phyloP scores from a whole-genome alignment of 208 protist genomes.

The Herpetomonas samuelpessoai region DNA sequence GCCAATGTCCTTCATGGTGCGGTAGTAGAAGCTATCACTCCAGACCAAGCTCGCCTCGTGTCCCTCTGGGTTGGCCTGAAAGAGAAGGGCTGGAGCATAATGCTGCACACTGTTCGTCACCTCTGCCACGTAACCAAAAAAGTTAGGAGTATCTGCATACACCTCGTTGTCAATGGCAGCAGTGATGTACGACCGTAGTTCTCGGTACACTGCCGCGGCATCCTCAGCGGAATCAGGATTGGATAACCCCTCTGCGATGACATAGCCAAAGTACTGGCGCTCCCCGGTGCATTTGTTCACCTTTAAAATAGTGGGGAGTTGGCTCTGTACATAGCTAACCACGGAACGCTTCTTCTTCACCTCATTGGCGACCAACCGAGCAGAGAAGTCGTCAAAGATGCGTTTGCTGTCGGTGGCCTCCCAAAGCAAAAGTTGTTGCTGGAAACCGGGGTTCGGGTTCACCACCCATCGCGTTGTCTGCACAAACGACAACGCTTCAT shows the following conservation, averaged over 20 bases:
- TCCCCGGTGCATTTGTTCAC: conserved; percentile 52
- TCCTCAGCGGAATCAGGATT: conserved; percentile 12
- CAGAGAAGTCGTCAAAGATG: conserved; percentile 53
- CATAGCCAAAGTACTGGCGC: conserved; percentile 56
- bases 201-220: conserved; percentile 28
- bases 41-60: conserved; percentile 10
- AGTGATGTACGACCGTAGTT: conserved; percentile 38
- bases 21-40: conserved; percentile 65
- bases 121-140: conserved; percentile 77
- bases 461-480: conserved; percentile 51
- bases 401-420: conserved; percentile 40
- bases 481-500: conserved; percentile 60
- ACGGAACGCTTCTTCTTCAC: conserved; percentile 36
- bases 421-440: conserved; percentile 60
- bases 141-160: conserved; percentile 75
- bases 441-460: conserved; percentile 79
- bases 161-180: conserved; percentile 51
- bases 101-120: conserved; percentile 44
- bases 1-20: conserved; percentile 48
- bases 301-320: conserved; percentile 43
- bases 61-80: conserved; percentile 4
- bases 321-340: conserved; percentile 20
- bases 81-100: conserved; percentile 16
- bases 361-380: conserved; percentile 40
- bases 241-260: conserved; percentile 18